Conservation (phyloP, 2,329 filamentous ascomycete species). For the Ophiognomonia clavigignenti-juglandacearum region DNA sequence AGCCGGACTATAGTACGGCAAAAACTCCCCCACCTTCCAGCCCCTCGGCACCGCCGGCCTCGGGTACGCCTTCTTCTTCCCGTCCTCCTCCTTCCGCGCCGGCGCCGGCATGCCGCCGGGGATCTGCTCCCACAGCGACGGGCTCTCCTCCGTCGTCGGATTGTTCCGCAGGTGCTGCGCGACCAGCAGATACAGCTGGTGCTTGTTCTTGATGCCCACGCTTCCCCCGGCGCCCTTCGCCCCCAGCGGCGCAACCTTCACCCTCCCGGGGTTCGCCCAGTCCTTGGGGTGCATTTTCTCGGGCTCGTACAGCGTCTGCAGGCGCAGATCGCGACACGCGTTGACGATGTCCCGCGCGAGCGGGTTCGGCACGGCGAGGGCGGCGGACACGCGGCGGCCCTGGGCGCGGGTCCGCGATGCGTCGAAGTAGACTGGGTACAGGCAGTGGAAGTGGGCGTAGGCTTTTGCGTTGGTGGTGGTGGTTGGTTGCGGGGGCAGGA, state of each 20-base stretch:
- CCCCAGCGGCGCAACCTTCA: slow-evolving; percentile 69
- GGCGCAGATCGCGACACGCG: slow-evolving; percentile 69
- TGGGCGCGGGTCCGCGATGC: slow-evolving; percentile 65
- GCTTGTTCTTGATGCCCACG: slow-evolving; percentile 64
- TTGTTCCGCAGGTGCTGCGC: slow-evolving; percentile 70
- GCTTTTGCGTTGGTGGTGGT: slow-evolving; percentile 42
- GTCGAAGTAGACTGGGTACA: slow-evolving; percentile 97
- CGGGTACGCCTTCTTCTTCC: slow-evolving; percentile 66
- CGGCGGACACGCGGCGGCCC: slow-evolving; percentile 70
- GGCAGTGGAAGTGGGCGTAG: slow-evolving; percentile 76
- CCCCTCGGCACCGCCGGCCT: slow-evolving; percentile 73
- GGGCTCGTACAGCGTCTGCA: slow-evolving; percentile 78
- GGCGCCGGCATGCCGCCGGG: slow-evolving; percentile 66
- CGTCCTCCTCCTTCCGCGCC: slow-evolving; percentile 34
- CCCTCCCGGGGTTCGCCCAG: slow-evolving; percentile 92
- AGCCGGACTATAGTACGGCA: slow-evolving; percentile 84
- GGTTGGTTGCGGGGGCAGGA: slow-evolving; percentile 21
- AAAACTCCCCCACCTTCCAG: slow-evolving; percentile 81
- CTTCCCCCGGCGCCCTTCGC: too few species aligned
- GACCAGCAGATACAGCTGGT: slow-evolving; percentile 81
- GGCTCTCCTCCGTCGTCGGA: slow-evolving; percentile 66
- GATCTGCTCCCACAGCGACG: slow-evolving; percentile 67
- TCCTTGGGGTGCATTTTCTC: slow-evolving; percentile 93
- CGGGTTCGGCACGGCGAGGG: slow-evolving; percentile 75
- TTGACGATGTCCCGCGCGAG: slow-evolving; percentile 85